Percentiles rank a stretch among this genome's conserved stretches.
phyloP scores from a whole-genome alignment of 177 flowering plant genomes.

The Vitis hybrid region DNA sequence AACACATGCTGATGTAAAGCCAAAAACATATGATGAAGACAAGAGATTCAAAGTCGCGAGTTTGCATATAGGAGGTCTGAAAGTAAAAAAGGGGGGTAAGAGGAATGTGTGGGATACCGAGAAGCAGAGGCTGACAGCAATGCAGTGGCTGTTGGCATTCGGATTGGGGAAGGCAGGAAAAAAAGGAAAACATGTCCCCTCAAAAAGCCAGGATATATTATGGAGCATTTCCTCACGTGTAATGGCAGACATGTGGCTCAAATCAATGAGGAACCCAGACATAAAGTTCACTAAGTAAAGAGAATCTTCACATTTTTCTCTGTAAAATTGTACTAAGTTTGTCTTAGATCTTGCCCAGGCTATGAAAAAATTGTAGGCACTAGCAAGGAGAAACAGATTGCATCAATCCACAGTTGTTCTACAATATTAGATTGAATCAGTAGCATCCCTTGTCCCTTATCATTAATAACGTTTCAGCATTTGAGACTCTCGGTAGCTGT shows the following conservation, averaged over 20 bases:
- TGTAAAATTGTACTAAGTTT: background rate
- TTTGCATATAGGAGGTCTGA: conserved; percentile 76
- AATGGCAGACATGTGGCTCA: conserved; percentile 97
- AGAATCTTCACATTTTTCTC: background rate
- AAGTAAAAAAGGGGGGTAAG: conserved; percentile 44
- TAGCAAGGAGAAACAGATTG: no score
- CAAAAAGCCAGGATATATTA: conserved; percentile 54
- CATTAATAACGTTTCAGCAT: no score
- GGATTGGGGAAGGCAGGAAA: conserved; percentile 68
- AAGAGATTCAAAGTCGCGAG: conserved; percentile 61
- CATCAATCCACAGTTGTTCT: no score
- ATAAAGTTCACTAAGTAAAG: conserved; percentile 55
- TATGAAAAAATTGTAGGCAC: no score
- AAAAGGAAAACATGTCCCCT: conserved; percentile 38
- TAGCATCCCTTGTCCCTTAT: no score
- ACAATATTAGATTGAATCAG: no score
- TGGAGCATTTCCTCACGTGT: conserved; percentile 91
- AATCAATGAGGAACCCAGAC: conserved; percentile 84
- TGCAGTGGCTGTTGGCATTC: conserved; percentile 83
- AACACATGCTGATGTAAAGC: conserved; percentile 24
- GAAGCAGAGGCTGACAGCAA: conserved; percentile 80
- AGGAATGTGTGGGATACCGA: conserved; percentile 67
- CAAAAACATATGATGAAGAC: conserved; percentile 37
- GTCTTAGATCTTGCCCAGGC: no score
- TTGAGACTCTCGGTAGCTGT: no score